Evolutionary conservation across 164 flowering plant species (phyloP).

Genomic region (Dillenia turbinata): DNA sequence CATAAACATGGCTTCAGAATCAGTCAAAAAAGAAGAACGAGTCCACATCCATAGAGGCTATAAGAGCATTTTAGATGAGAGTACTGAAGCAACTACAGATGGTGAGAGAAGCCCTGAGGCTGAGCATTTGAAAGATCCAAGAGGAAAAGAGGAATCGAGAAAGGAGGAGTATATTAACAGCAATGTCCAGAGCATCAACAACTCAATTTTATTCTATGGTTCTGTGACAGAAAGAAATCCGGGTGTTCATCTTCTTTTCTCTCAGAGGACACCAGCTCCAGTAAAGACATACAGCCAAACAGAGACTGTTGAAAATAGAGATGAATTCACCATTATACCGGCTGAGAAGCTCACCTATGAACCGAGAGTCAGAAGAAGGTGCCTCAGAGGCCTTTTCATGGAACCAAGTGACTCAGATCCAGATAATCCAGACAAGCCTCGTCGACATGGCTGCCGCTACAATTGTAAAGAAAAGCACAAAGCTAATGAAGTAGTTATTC

Average conservation of each 20-base stretch:
- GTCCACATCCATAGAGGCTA: conserved; percentile 59
- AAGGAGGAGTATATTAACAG: conserved; percentile 46
- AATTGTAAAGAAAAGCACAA: conserved; percentile 13
- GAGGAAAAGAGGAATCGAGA: conserved; percentile 21
- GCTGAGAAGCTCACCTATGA: conserved; percentile 37
- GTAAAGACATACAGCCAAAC: conserved; percentile 8
- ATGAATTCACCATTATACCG: conserved; percentile 28
- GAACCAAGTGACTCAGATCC: conserved; percentile 79
- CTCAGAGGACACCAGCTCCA: conserved; percentile 13
- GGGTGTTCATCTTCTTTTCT: conserved; percentile 42
- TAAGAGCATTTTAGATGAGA: conserved; percentile 47
- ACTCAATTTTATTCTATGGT: conserved; percentile 47
- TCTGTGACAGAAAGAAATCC: conserved; percentile 52
- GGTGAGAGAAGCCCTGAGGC: conserved; percentile 29
- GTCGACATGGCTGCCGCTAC: conserved; percentile 72
- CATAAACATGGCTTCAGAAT: conserved; percentile 45
- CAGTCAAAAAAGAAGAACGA: conserved; percentile 30
- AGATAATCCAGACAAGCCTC: conserved; percentile 66
- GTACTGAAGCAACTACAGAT: conserved; percentile 34
- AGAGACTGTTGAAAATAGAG: conserved; percentile 23
- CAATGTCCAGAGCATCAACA: conserved; percentile 70
- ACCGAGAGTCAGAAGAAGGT: conserved; percentile 58
- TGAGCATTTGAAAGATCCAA: conserved; percentile 10
- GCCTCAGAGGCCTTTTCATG: conserved; percentile 69
- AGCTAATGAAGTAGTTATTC: conserved; percentile 7